Percentiles rank a stretch among this genome's conserved stretches.
These are phyloP conservation scores for Xylariaceae sp. DNA, from an alignment of 2,329 filamentous ascomycete species.

Conservation along the genomic window DNA sequence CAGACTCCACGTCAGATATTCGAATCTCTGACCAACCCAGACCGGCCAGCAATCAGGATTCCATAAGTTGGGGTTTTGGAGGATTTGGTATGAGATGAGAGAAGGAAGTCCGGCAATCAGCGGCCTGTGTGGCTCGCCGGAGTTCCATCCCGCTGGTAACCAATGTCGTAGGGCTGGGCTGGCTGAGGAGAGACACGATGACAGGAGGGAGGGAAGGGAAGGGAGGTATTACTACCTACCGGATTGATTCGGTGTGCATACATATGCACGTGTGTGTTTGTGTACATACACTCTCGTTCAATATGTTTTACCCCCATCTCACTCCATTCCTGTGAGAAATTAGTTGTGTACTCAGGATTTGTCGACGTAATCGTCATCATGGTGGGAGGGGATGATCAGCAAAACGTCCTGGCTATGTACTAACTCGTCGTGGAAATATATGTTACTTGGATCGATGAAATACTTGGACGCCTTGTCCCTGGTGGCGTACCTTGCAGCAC, in stretches of 20 bases:
- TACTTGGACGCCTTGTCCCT: too few relatives aligned
- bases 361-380: not conserved
- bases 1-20: not conserved
- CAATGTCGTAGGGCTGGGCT: not conserved
- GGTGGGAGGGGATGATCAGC: not conserved
- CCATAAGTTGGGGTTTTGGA: too few relatives aligned
- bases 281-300: not conserved
- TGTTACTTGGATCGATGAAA: too few relatives aligned
- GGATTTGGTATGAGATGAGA: not conserved
- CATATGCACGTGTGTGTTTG: not conserved
- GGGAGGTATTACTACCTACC: not conserved
- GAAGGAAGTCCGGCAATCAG: not conserved
- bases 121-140: not conserved
- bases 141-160: not conserved
- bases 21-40: not conserved
- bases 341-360: not conserved
- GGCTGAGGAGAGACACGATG: too few relatives aligned
- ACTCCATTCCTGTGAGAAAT: not conserved
- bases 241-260: not conserved
- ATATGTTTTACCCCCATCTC: not conserved
- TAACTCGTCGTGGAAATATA: too few relatives aligned
- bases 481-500: too few relatives aligned
- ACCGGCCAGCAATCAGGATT: too few relatives aligned
- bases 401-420: not conserved
- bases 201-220: too few relatives aligned